Conservation (phyloP, 768 basidiomycete genomes). For the Phylloporus sp. region DNA sequence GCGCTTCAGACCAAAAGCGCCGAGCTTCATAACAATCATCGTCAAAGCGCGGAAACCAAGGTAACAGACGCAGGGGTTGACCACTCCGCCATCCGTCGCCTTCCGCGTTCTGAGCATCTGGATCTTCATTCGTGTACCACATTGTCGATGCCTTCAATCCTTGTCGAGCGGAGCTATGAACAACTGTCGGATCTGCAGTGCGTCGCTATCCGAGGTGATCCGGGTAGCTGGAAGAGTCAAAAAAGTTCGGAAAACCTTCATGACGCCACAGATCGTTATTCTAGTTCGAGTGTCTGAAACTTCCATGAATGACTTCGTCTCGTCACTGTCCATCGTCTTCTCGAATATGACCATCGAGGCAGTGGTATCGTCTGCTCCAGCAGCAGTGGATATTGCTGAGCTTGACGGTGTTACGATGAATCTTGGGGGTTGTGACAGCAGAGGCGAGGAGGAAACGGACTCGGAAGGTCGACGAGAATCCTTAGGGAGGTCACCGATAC, state of each 20-base stretch:
- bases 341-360: not conserved
- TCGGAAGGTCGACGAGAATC: not conserved
- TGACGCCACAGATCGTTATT: not conserved
- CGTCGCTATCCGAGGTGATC: not conserved
- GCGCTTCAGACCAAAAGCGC: not conserved
- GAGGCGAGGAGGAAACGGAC: not conserved
- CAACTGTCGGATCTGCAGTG: not conserved
- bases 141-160: not conserved
- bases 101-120: constrained; percentile 1
- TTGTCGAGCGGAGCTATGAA: constrained; percentile 1
- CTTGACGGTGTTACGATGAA: not conserved
- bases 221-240: not conserved
- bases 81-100: not conserved
- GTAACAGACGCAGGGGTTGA: not conserved
- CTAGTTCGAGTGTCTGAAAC: not conserved
- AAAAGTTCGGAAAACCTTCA: not conserved
- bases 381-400: not conserved
- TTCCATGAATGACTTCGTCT: not conserved
- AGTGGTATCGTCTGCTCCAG: no score
- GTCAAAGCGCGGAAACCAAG: no score
- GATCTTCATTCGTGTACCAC: constrained; percentile 1
- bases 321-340: not conserved
- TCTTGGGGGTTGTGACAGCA: not conserved
- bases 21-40: not conserved
- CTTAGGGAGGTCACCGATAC: not conserved